phyloP scores from a whole-genome alignment of 1,284 basidiomycete species.

The Boletus sp. region DNA sequence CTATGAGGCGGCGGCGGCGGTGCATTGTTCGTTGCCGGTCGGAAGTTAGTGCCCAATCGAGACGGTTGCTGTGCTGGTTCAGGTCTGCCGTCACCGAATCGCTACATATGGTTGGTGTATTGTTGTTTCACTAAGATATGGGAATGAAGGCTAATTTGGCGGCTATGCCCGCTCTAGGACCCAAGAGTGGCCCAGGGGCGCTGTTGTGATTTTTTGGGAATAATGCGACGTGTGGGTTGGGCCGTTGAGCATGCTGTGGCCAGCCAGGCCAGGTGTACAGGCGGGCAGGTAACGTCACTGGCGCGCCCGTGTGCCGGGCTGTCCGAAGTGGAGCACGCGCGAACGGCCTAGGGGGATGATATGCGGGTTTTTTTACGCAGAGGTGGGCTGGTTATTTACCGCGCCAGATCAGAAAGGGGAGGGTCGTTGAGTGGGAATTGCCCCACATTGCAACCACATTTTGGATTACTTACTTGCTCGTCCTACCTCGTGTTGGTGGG shows the following conservation, averaged over 20 bases:
- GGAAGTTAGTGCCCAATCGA: conserved; percentile 4
- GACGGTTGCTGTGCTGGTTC: conserved; percentile 12
- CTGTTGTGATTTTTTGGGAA: conserved; percentile 1
- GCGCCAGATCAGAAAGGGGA: background rate
- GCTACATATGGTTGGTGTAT: conserved; percentile 5
- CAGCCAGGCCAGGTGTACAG: too few relatives aligned
- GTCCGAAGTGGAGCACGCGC: conserved; percentile 2
- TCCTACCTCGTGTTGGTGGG: conserved; percentile 17
- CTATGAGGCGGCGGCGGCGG: background rate
- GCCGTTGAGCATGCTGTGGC: too few relatives aligned
- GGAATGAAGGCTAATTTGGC: conserved; percentile 24
- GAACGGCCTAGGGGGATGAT: background rate
- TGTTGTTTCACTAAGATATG: conserved; percentile 21
- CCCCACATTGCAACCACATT: conserved; percentile 8
- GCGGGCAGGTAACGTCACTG: too few relatives aligned
- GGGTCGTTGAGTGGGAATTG: background rate
- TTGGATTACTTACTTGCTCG: background rate
- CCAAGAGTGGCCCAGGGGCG: background rate
- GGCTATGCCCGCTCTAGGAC: conserved; percentile 17
- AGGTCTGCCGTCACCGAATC: conserved; percentile 21
- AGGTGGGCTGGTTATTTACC: background rate
- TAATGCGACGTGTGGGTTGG: background rate
- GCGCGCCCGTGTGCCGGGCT: background rate
- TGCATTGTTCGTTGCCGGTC: conserved; percentile 8
- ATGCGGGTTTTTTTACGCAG: conserved; percentile 1